A percentile compares a stretch with the other conserved stretches of the same genome.
Conservation (phyloP, 345 rosid genomes). For the Populus davidiana region DNA sequence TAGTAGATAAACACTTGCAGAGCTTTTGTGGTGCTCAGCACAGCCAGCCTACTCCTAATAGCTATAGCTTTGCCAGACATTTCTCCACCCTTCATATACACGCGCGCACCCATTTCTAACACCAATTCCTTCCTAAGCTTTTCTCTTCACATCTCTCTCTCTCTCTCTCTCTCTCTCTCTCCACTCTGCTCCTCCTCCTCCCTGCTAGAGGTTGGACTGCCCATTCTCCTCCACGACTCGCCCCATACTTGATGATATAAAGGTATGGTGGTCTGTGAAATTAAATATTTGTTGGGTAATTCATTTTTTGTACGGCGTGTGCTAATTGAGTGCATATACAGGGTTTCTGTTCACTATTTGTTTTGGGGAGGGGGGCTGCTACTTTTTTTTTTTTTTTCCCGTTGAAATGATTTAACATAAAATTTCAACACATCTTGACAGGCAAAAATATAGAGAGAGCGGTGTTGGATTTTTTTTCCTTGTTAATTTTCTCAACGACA, state of each 20-base stretch:
- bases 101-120: too few species aligned
- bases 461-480: not conserved
- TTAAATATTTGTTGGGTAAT: not conserved
- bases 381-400: not conserved
- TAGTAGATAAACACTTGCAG: not conserved
- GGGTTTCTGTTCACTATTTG: not conserved
- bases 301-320: not conserved
- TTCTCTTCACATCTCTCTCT: not conserved
- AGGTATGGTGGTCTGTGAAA: constrained; percentile 17
- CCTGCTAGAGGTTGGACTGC: not conserved
- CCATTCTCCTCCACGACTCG: constrained; percentile 2
- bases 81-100: not conserved
- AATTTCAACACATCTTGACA: not conserved
- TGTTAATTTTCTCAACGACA: not conserved
- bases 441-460: not conserved
- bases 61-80: not conserved
- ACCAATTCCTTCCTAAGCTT: not conserved
- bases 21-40: not conserved
- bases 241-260: constrained; percentile 7
- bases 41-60: not conserved
- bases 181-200: not conserved
- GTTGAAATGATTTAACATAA: not conserved
- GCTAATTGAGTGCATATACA: not conserved
- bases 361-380: not conserved
- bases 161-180: not conserved